These are phyloP conservation scores for Thalassiosira delicatula DNA, from an alignment of 352 stramenopile species.

Conservation along the genomic window DNA sequence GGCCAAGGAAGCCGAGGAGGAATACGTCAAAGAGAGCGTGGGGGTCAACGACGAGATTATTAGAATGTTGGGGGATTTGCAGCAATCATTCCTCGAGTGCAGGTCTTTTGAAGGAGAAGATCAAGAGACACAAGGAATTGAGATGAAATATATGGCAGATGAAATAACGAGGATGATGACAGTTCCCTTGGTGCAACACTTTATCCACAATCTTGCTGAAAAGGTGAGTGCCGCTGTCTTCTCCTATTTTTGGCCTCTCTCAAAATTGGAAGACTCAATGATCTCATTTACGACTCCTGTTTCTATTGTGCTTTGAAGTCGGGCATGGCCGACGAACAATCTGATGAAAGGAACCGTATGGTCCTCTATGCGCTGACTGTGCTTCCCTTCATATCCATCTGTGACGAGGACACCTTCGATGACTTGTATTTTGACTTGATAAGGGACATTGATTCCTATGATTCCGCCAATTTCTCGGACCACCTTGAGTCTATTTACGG, in stretches of 20 bases:
- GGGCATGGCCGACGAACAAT: conserved; percentile 10
- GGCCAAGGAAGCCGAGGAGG: conserved; percentile 24
- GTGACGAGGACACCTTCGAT: conserved; percentile 67
- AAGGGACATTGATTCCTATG: conserved; percentile 41
- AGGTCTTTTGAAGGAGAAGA: conserved; percentile 4
- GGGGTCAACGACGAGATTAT: conserved; percentile 37
- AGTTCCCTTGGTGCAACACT: conserved; percentile 77
- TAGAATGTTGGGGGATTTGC: conserved; percentile 21
- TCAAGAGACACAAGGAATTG: conserved; percentile 10
- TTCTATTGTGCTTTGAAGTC: conserved; percentile 26
- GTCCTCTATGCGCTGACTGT: conserved; percentile 78
- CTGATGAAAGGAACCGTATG: conserved; percentile 58
- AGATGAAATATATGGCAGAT: conserved; percentile 63
- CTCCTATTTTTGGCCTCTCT: neutral
- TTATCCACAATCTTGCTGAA: conserved; percentile 72
- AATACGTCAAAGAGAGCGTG: conserved; percentile 25
- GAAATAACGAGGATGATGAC: conserved; percentile 66
- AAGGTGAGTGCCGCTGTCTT: conserved; percentile 27
- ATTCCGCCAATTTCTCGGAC: conserved; percentile 37
- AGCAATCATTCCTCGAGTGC: conserved; percentile 43
- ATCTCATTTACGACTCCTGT: neutral
- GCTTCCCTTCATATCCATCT: conserved; percentile 73
- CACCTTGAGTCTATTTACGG: conserved; percentile 64
- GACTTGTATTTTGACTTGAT: conserved; percentile 61
- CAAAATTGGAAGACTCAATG: neutral